Evolutionary conservation across 805 yeast genomes (phyloP), one percentile per base, ranked within the genome.

Genomic region (Lipomyces kockii): DNA sequence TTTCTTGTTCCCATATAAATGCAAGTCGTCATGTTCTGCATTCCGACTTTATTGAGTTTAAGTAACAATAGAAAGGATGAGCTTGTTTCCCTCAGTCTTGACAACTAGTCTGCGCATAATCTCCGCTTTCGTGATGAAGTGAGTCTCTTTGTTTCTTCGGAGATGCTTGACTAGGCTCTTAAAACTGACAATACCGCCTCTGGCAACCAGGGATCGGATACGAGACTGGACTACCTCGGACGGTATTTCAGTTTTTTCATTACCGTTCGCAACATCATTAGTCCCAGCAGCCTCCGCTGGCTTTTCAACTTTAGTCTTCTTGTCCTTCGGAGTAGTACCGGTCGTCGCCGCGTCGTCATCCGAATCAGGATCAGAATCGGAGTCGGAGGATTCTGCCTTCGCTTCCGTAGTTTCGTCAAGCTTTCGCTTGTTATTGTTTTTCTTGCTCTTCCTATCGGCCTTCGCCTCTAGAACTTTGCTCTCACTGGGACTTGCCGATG

Each of bases 361-460:
- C 49, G 49, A 17, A 5, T n/a, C 22, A 17, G 49, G 8, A 11
- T 55, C 66, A 73, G 61, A 60, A 68, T 65, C 71, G 67, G 69
- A 63, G 60, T 61, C 74, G 52, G 49, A 17, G 20, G 49, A 43
- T 43, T 70, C 71, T 62, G 60, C 64, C 58, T 71, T 70, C 49
- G 67, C 71, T 29, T 69, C 66, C 64, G 74, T 74, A 49, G 68
- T 60, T 34, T 72, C 68, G 68, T 65, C 32, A 46, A 20, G 60
- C 58, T 66, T 56, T 55, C 58, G 39, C 29, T 63, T 57, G 7
- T 35, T 34, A 58, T 68, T 66, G 39, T 62, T 58, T 11, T 58
- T 59, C 67, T 43, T 66, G 55, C 46, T 61, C 58, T 62, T 62
- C 61, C 57, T 43, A 43, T 43, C 22, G 49, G 22, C 9, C 22